Evolutionary conservation across 2,329 filamentous ascomycete genomes (phyloP), one percentile per base, ranked within the genome.

Genomic region (Bipolaris sorokiniana): DNA sequence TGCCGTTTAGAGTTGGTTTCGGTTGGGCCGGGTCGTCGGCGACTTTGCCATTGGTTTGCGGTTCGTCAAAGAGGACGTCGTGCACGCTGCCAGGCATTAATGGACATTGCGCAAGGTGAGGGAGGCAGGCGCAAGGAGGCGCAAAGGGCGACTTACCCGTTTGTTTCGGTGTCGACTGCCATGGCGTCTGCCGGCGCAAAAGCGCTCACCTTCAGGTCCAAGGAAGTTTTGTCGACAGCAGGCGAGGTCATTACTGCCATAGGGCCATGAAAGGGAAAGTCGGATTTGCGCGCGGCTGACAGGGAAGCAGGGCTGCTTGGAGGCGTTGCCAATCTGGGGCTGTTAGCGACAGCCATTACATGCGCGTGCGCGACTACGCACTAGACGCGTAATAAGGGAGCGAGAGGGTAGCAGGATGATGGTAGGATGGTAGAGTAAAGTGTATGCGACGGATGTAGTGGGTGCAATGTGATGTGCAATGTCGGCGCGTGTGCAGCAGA

Each of bases 121-220:
- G 58, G 61, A 42, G 50, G 52, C 46, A 26, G 42, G 61, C 50
- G 56, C 49, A 36, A 37, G 33, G 53, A 56, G 20, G 33, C n/a
- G 46, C 38, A 56, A 67, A 68, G 63, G 72, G 70, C 41, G 53
- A 84, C 85, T 83, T 79, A 88, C 86, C 84, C 84, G 72, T 87
- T 86, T 67, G 83, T 77, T 42, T 82, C 79, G 59, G 77, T 73
- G 68, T 85, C 80, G 55, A 84, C 77, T 57, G 81, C 79, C 81
- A 84, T 84, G 65, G 78, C 79, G 67, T 81, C 80, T 69, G 77
- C 74, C 67, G 78, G 76, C 74, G 76, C 66, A 65, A 72, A 67
- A 50, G 81, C 77, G 71, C 76, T 78, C 70, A 79, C 76, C 78
- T 86, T 87, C 68, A 82, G 75, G 68, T 83, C 83, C 69, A 79